phyloP scores from a whole-genome alignment of 176 grass and related monocot genomes.

The Eremochloa ophiuroides region DNA sequence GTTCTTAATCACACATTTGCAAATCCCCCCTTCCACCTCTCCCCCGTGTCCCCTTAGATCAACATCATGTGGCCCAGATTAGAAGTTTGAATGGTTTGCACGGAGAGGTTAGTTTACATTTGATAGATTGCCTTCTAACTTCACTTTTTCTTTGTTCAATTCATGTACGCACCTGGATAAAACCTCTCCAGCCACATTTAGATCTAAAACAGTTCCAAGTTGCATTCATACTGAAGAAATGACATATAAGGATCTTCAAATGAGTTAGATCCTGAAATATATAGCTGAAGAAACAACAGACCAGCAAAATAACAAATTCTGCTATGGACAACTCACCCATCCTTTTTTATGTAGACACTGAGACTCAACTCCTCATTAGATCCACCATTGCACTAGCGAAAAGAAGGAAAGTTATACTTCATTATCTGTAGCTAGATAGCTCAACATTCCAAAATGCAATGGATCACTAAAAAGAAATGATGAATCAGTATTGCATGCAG shows the following conservation, averaged over 20 bases:
- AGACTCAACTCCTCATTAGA: slow-evolving; percentile 47
- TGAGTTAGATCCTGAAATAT: neutral
- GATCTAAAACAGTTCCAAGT: slow-evolving; percentile 77
- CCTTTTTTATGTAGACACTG: slow-evolving; percentile 31
- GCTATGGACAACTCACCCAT: slow-evolving; percentile 47
- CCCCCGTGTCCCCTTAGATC: too few species aligned
- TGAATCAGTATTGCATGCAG: neutral
- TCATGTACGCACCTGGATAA: slow-evolving; percentile 31
- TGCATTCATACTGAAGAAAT: slow-evolving; percentile 42
- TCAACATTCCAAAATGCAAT: neutral
- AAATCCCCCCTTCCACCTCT: too few species aligned
- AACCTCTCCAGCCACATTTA: slow-evolving; percentile 77
- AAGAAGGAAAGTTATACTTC: slow-evolving; percentile 26
- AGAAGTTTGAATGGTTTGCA: too few species aligned
- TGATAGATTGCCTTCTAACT: too few species aligned
- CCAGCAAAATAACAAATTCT: neutral
- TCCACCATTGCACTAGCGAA: slow-evolving; percentile 58
- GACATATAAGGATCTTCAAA: slow-evolving; percentile 22
- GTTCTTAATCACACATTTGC: too few species aligned
- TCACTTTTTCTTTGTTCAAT: slow-evolving; percentile 14
- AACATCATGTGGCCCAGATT: too few species aligned
- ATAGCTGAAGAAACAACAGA: slow-evolving; percentile 7
- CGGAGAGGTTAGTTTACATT: too few species aligned
- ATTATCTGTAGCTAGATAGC: slow-evolving; percentile 11
- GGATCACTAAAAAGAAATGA: slow-evolving; percentile 5